Evolutionary conservation across 352 stramenopile genomes (phyloP).

Genomic region (Globisporangium lucens): DNA sequence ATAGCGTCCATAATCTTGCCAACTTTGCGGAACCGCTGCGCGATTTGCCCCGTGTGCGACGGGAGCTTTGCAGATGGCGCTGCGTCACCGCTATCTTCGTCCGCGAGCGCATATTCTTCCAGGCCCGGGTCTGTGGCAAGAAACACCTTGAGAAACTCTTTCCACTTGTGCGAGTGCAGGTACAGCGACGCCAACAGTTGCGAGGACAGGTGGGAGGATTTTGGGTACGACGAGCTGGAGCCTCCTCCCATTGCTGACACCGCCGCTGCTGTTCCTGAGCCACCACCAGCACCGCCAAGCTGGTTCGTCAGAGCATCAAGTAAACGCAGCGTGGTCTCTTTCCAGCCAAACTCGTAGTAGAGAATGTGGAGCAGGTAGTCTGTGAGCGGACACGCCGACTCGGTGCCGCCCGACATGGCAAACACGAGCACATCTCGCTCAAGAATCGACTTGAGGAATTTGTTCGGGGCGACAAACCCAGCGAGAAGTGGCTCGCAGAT

Average conservation of each 20-base stretch:
- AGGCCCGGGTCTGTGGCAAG: slow-evolving; percentile 48
- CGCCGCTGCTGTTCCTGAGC: neutral
- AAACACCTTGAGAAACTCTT: slow-evolving; percentile 49
- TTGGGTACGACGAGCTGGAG: slow-evolving; percentile 34
- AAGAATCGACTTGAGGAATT: slow-evolving; percentile 47
- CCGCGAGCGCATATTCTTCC: slow-evolving; percentile 65
- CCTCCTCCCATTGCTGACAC: slow-evolving; percentile 5
- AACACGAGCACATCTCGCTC: slow-evolving; percentile 65
- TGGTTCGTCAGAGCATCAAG: slow-evolving; percentile 36
- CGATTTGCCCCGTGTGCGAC: slow-evolving; percentile 39
- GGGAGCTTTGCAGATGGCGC: slow-evolving; percentile 51
- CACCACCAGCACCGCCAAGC: slow-evolving; percentile 11
- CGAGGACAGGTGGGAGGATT: slow-evolving; percentile 36
- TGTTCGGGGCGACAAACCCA: slow-evolving; percentile 34
- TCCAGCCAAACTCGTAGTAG: slow-evolving; percentile 61
- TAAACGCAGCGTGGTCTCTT: slow-evolving; percentile 43
- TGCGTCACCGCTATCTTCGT: slow-evolving; percentile 27
- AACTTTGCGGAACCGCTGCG: slow-evolving; percentile 41
- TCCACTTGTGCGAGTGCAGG: slow-evolving; percentile 49
- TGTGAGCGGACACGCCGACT: slow-evolving; percentile 44
- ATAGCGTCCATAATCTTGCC: slow-evolving; percentile 42
- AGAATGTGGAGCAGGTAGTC: slow-evolving; percentile 38
- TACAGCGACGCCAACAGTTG: slow-evolving; percentile 47
- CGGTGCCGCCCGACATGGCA: slow-evolving; percentile 32
- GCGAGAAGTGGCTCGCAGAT: slow-evolving; percentile 54